Conservation (phyloP, 805 yeast genomes). For the Kazachstania kunashirensis region DNA sequence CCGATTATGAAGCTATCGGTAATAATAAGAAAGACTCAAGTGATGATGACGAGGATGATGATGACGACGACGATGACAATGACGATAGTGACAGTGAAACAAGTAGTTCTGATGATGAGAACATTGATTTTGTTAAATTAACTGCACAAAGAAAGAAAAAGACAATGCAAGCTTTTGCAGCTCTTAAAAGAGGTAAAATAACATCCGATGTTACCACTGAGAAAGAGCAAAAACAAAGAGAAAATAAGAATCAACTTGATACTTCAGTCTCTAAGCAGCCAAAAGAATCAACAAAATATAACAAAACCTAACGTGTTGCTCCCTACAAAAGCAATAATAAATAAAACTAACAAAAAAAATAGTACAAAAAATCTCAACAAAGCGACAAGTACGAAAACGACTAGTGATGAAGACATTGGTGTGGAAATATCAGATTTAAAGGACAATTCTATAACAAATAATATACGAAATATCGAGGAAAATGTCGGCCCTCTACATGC, state of each 20-base stretch:
- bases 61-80: slow-evolving; percentile 28
- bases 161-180: slow-evolving; percentile 40
- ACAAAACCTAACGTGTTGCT: too few relatives aligned
- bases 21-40: slow-evolving; percentile 27
- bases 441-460: not conserved
- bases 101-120: slow-evolving; percentile 53
- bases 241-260: not conserved
- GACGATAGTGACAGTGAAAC: slow-evolving; percentile 35
- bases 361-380: slow-evolving; percentile 19
- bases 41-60: slow-evolving; percentile 22
- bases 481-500: slow-evolving; percentile 20
- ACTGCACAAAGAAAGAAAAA: slow-evolving; percentile 58
- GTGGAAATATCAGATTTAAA: slow-evolving; percentile 35
- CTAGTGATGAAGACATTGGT: slow-evolving; percentile 39
- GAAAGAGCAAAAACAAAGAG: slow-evolving; percentile 4
- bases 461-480: slow-evolving; percentile 6
- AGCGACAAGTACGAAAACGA: slow-evolving; percentile 1
- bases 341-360: slow-evolving; percentile 35
- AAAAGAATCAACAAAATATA: slow-evolving; percentile 28
- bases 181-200: slow-evolving; percentile 28
- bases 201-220: slow-evolving; percentile 17
- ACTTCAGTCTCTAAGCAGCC: slow-evolving; percentile 1
- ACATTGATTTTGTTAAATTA: slow-evolving; percentile 61
- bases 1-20: slow-evolving; percentile 23
- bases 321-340: slow-evolving; percentile 18